Conservation (phyloP, 2,329 filamentous ascomycete genomes). For the Endothia cerciana region DNA sequence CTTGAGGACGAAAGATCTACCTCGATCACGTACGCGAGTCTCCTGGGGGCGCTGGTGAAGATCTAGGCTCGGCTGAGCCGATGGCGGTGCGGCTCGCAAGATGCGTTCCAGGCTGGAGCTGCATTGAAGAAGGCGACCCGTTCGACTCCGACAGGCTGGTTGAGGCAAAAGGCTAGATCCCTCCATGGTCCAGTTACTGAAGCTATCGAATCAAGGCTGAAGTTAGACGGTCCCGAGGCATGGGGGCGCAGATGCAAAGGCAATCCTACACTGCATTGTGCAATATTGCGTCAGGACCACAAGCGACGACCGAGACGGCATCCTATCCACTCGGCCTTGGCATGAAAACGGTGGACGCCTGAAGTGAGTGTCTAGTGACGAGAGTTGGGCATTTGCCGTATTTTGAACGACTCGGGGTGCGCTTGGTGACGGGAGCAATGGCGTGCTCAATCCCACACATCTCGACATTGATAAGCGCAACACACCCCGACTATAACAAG, state of each 20-base stretch:
- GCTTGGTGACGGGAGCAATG: constrained; percentile 12
- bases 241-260: background rate
- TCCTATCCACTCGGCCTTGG: constrained; percentile 15
- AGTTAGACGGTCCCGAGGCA: background rate
- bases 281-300: constrained; percentile 28
- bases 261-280: constrained; percentile 13
- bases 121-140: background rate
- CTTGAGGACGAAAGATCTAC: background rate
- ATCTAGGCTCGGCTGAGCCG: background rate
- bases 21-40: background rate
- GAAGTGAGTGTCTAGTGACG: background rate
- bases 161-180: background rate
- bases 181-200: background rate
- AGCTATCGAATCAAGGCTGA: constrained; percentile 2
- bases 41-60: background rate
- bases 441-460: constrained; percentile 26
- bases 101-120: background rate
- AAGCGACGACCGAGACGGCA: constrained; percentile 14
- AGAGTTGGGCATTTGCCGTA: background rate
- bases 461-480: constrained; percentile 27
- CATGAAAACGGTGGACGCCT: constrained; percentile 6
- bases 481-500: background rate
- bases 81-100: background rate
- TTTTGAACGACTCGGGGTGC: background rate
- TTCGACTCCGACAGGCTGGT: constrained; percentile 7